These are phyloP conservation scores for Tulasnella sp. DNA, from an alignment of 768 basidiomycete species.

Conservation along the genomic window DNA sequence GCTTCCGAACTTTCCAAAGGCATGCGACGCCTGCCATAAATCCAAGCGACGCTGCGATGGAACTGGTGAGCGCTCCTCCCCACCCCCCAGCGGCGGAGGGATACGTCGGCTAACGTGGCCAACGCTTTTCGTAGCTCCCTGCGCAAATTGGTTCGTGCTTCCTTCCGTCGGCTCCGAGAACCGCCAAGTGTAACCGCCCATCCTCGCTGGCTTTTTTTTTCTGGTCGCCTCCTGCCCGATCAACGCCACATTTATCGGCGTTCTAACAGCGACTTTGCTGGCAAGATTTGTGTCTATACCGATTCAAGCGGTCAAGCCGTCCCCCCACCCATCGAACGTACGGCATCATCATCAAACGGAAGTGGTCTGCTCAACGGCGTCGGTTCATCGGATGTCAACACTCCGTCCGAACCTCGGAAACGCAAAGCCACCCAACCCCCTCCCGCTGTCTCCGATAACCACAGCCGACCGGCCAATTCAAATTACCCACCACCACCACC, in stretches of 20 bases:
- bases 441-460: slow-evolving; percentile 2
- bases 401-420: not conserved
- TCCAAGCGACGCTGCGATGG: slow-evolving; percentile 62
- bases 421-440: slow-evolving; percentile 9
- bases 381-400: not conserved
- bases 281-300: slow-evolving; percentile 73
- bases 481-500: slow-evolving; percentile 1
- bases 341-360: not conserved
- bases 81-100: not conserved
- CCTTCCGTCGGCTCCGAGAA: not conserved
- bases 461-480: not conserved
- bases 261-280: slow-evolving; percentile 61
- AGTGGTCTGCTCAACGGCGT: not conserved
- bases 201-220: not conserved
- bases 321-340: slow-evolving; percentile 43
- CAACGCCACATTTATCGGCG: not conserved
- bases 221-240: not conserved
- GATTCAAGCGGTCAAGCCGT: slow-evolving; percentile 73
- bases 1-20: slow-evolving; percentile 29
- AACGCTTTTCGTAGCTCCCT: slow-evolving; percentile 18
- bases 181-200: slow-evolving; percentile 1
- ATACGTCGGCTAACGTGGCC: not conserved
- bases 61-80: not conserved
- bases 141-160: slow-evolving; percentile 23
- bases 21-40: slow-evolving; percentile 80